Conservation (phyloP, 352 stramenopile species). For the Phytophthora kernoviae region DNA sequence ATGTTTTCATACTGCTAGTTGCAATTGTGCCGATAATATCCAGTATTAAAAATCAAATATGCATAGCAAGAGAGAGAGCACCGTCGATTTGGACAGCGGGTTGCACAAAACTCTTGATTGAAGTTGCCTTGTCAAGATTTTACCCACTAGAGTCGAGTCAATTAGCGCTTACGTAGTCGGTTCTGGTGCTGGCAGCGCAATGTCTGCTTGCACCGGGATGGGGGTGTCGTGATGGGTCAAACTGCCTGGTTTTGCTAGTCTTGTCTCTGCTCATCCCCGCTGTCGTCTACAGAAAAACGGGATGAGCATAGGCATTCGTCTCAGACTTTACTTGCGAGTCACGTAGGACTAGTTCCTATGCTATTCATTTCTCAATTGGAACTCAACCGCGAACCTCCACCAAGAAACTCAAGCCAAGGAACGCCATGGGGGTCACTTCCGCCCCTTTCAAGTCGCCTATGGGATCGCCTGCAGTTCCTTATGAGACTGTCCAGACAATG, state of each 20-base stretch:
- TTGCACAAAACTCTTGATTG: background rate
- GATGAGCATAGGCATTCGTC: slow-evolving; percentile 7
- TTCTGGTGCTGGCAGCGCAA: slow-evolving; percentile 13
- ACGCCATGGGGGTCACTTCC: slow-evolving; percentile 14
- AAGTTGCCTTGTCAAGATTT: too few species aligned
- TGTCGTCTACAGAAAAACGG: slow-evolving; percentile 1
- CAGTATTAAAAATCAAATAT: too few species aligned
- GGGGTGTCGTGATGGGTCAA: slow-evolving; percentile 18
- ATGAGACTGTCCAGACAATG: slow-evolving; percentile 29
- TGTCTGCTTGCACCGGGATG: background rate
- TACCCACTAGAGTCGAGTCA: too few species aligned
- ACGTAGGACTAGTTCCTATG: too few species aligned
- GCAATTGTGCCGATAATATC: too few species aligned
- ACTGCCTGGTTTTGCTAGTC: slow-evolving; percentile 18
- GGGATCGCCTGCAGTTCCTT: slow-evolving; percentile 22
- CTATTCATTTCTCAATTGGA: slow-evolving; percentile 33
- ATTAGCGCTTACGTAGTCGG: background rate
- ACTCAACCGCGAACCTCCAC: slow-evolving; percentile 6
- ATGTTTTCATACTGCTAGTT: too few species aligned
- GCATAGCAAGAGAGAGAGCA: too few species aligned
- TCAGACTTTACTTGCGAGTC: background rate
- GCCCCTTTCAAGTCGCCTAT: slow-evolving; percentile 33
- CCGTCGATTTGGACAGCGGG: too few species aligned
- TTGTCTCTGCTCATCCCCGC: slow-evolving; percentile 12
- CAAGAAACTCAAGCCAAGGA: slow-evolving; percentile 7